Evolutionary conservation across 768 basidiomycete species (phyloP).

Genomic region (Termitomyces sp.): DNA sequence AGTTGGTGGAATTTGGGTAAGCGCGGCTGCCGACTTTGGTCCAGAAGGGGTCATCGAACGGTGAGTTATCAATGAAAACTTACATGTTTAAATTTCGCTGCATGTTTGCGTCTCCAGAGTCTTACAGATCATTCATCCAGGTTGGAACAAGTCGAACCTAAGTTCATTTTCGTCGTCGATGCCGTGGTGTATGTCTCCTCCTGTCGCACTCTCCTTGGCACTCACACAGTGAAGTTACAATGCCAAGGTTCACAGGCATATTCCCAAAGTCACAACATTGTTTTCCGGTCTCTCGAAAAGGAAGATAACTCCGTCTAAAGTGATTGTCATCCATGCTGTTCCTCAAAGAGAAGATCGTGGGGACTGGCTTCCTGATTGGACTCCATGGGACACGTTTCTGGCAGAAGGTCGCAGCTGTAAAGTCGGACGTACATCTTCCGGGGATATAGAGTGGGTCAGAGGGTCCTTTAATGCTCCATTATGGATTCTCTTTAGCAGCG

Average conservation of each 20-base stretch:
- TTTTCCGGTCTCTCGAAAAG: conserved; percentile 44
- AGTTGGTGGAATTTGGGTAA: conserved; percentile 79
- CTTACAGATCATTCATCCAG: conserved; percentile 25
- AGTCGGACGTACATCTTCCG: conserved; percentile 44
- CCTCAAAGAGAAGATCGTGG: conserved; percentile 21
- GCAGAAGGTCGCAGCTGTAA: conserved; percentile 36
- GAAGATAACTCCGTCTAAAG: conserved; percentile 34
- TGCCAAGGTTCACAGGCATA: conserved; percentile 61
- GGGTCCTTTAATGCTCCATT: conserved; percentile 71
- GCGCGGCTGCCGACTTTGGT: conserved; percentile 81
- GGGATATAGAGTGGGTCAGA: conserved; percentile 61
- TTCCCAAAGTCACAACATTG: conserved; percentile 57
- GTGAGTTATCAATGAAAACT: conserved; percentile 22
- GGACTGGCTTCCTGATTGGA: conserved; percentile 34
- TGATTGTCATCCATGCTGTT: conserved; percentile 53
- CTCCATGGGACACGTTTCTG: conserved; percentile 51
- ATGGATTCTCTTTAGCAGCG: conserved; percentile 84
- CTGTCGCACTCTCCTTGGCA: not conserved
- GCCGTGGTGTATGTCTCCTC: conserved; percentile 51
- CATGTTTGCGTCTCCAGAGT: not conserved
- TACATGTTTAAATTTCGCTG: not conserved
- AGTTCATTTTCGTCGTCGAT: conserved; percentile 68
- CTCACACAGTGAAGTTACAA: conserved; percentile 49
- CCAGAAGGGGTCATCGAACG: conserved; percentile 72
- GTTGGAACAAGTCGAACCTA: conserved; percentile 76